Evolutionary conservation across 768 basidiomycete species (phyloP).

Genomic region (Hydnomerulius pinastri): DNA sequence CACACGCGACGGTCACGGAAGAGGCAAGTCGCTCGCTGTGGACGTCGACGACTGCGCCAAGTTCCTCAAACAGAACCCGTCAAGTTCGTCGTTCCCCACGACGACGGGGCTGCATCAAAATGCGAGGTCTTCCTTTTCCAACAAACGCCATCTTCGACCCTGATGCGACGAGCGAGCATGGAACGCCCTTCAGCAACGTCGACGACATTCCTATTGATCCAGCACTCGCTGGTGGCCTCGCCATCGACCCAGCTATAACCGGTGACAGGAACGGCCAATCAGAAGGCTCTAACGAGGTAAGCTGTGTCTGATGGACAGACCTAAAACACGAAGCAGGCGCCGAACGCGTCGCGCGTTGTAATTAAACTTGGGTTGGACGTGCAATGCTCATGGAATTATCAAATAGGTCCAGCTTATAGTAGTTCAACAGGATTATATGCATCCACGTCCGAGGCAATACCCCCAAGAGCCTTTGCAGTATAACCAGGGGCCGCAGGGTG

Average conservation of each 20-base stretch:
- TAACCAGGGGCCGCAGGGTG: constrained; percentile 76
- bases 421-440: constrained; percentile 31
- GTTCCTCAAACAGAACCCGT: constrained; percentile 8
- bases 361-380: constrained; percentile 27
- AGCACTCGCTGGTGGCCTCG: constrained; percentile 49
- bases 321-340: constrained; percentile 22
- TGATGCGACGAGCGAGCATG: constrained; percentile 59
- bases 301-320: constrained; percentile 29
- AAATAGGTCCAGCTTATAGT: constrained; percentile 27
- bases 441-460: constrained; percentile 17
- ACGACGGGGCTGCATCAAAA: constrained; percentile 27
- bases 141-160: constrained; percentile 46
- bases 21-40: constrained; percentile 34
- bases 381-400: constrained; percentile 20
- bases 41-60: constrained; percentile 38
- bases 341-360: constrained; percentile 74
- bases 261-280: constrained; percentile 20
- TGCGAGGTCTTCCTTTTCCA: constrained; percentile 64
- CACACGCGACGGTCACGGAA: constrained; percentile 35
- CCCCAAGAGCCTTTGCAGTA: constrained; percentile 50
- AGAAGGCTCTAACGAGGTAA: constrained; percentile 36
- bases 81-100: constrained; percentile 17
- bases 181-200: constrained; percentile 56
- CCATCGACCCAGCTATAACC: constrained; percentile 57
- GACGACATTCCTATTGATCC: constrained; percentile 84